These are phyloP conservation scores for Trichopus zeylanicus DNA, from an alignment of 116 monocot genomes.

Conservation along the genomic window DNA sequence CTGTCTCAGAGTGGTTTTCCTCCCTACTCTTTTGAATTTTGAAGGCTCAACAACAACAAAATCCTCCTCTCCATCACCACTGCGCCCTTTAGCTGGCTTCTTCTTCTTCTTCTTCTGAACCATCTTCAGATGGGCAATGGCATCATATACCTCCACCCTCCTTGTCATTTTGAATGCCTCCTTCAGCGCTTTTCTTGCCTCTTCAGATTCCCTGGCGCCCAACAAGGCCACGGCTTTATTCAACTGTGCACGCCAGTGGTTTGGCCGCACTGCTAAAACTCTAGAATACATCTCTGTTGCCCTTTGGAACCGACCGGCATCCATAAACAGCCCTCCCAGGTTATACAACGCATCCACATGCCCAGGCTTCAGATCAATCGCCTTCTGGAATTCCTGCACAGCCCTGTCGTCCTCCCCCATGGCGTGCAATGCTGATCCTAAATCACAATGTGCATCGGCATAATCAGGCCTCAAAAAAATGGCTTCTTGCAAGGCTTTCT, in stretches of 20 bases:
- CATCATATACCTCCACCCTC: constrained; percentile 23
- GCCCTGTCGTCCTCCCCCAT: constrained; percentile 21
- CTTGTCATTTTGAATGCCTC: constrained; percentile 21
- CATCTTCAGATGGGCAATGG: constrained; percentile 13
- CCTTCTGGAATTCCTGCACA: constrained; percentile 12
- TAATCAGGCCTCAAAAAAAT: constrained; percentile 16
- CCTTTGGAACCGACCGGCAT: constrained; percentile 11
- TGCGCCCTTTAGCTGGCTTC: too few species aligned
- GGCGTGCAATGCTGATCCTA: constrained; percentile 21
- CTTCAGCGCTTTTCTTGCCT: constrained; percentile 12
- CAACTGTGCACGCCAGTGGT: constrained; percentile 26
- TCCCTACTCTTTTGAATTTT: constrained; percentile 7
- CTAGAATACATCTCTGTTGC: constrained; percentile 27
- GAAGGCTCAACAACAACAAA: constrained; percentile 15
- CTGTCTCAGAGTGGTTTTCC: constrained; percentile 2
- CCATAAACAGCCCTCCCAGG: constrained; percentile 21
- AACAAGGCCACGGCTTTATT: constrained; percentile 14
- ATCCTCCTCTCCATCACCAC: background rate
- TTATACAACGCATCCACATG: constrained; percentile 26
- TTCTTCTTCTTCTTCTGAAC: constrained; percentile 5
- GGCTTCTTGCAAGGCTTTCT: constrained; percentile 23
- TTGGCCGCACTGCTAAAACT: constrained; percentile 15
- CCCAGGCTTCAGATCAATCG: constrained; percentile 19
- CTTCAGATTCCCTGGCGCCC: constrained; percentile 19
- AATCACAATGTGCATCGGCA: constrained; percentile 33